Evolutionary conservation across 257 asterid species (phyloP).

Genomic region (Gentiana dahurica): DNA sequence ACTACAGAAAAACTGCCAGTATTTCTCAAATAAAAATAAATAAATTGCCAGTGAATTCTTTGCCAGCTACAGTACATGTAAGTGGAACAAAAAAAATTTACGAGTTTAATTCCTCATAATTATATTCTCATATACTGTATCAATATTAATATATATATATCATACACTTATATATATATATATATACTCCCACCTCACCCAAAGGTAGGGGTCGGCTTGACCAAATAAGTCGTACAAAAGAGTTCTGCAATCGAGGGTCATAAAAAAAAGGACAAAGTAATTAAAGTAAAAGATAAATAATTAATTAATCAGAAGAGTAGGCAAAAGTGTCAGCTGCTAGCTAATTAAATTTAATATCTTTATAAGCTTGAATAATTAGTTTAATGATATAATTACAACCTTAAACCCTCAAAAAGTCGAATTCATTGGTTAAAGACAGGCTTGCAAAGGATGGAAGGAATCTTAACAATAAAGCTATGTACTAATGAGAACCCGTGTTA

Average conservation of each 20-base stretch:
- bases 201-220: conserved; percentile 33
- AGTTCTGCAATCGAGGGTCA: conserved; percentile 42
- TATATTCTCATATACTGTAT: too few relatives aligned
- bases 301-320: conserved; percentile 20
- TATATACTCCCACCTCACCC: too few relatives aligned
- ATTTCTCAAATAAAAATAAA: too few relatives aligned
- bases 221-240: conserved; percentile 28
- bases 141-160: too few relatives aligned
- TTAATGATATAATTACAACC: background rate
- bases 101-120: too few relatives aligned
- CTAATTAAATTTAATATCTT: conserved; percentile 12
- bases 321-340: conserved; percentile 35
- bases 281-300: conserved; percentile 8
- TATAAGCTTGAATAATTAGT: background rate
- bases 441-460: conserved; percentile 28
- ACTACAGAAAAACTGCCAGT: too few relatives aligned
- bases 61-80: too few relatives aligned
- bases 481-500: too few relatives aligned
- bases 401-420: conserved; percentile 7
- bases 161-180: too few relatives aligned
- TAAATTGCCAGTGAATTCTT: too few relatives aligned
- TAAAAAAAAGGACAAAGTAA: conserved; percentile 25
- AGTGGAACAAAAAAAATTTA: too few relatives aligned
- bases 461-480: conserved; percentile 37
- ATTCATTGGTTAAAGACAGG: conserved; percentile 8